Evolutionary conservation across 2,329 filamentous ascomycete species (phyloP).

Genomic region (Aphanocladium album): DNA sequence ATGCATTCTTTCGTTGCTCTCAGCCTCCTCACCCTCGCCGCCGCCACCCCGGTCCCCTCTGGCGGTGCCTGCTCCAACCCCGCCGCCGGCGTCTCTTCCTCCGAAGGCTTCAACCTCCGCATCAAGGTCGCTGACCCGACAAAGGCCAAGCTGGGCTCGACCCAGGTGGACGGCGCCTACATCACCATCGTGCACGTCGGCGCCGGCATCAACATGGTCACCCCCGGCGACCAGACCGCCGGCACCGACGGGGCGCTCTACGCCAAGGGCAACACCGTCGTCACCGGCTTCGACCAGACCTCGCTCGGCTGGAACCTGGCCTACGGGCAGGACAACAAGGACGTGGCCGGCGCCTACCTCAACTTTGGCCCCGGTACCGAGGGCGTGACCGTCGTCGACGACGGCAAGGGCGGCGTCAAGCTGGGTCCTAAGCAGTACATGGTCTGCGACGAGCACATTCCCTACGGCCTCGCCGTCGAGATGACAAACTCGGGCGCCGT

Average conservation of each 20-base stretch:
- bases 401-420: neutral
- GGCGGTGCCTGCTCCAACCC: neutral
- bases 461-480: neutral
- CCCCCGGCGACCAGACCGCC: neutral
- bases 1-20: neutral
- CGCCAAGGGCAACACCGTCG: neutral
- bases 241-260: neutral
- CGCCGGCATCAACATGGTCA: neutral
- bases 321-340: neutral
- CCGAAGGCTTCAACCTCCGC: neutral
- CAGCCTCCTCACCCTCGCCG: neutral
- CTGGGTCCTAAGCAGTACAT: neutral
- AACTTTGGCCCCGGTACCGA: neutral
- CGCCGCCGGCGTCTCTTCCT: neutral
- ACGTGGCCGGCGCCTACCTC: neutral
- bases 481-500: neutral
- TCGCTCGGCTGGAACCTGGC: neutral
- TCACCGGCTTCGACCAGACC: neutral
- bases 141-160: neutral
- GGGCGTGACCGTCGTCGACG: neutral
- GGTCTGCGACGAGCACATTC: neutral
- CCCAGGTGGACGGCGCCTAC: neutral
- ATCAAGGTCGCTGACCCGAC: neutral
- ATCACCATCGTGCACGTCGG: neutral
- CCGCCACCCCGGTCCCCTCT: neutral